These are phyloP conservation scores for Pistacia atlantica DNA, from an alignment of 345 rosid genomes.

Conservation along the genomic window DNA sequence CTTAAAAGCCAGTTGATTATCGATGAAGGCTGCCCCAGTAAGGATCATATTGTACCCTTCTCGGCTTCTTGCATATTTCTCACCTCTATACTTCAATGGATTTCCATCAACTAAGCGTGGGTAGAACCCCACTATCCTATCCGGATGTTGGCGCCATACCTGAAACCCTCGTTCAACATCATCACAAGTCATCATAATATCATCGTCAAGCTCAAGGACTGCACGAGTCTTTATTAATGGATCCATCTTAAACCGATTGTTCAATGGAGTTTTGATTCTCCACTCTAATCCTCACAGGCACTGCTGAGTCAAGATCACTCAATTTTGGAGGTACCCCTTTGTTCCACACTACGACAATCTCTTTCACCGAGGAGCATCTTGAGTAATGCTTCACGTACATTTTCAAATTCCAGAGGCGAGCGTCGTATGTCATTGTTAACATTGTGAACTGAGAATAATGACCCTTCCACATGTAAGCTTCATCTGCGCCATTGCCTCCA, in stretches of 20 bases:
- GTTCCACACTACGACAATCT: constrained; percentile 97
- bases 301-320: constrained; percentile 74
- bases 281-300: constrained; percentile 82
- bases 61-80: constrained; percentile 71
- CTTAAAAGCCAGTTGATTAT: constrained; percentile 56
- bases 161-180: constrained; percentile 81
- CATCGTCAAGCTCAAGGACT: constrained; percentile 95
- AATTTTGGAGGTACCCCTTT: constrained; percentile 73
- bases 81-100: constrained; percentile 68
- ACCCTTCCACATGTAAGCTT: constrained; percentile 65
- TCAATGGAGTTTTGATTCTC: constrained; percentile 74
- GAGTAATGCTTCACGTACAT: constrained; percentile 93
- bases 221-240: constrained; percentile 68
- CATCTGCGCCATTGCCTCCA: constrained; percentile 86
- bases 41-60: constrained; percentile 88
- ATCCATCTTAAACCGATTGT: constrained; percentile 85
- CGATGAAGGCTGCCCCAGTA: constrained; percentile 94
- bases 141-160: constrained; percentile 87
- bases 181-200: constrained; percentile 90
- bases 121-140: constrained; percentile 87
- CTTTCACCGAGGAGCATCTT: constrained; percentile 86
- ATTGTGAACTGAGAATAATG: constrained; percentile 86
- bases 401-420: constrained; percentile 97
- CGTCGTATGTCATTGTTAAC: constrained; percentile 90
- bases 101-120: constrained; percentile 66